Evolutionary conservation across 148 eudicot genomes (phyloP).

Genomic region (Oxyria digyna): DNA sequence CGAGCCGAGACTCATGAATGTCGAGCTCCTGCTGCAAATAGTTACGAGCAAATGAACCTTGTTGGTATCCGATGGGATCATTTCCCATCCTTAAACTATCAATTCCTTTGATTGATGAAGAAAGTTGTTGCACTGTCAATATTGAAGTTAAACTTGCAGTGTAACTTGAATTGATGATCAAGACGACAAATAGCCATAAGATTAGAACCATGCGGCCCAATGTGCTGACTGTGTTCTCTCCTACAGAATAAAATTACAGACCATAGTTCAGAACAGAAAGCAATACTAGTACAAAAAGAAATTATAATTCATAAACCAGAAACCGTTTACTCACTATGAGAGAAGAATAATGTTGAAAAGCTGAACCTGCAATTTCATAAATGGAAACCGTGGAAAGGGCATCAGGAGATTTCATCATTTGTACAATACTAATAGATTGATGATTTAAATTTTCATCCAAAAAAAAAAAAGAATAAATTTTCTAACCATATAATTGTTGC

Average conservation of each 20-base stretch:
- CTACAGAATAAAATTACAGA: background rate
- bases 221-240: slow-evolving; percentile 9
- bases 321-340: background rate
- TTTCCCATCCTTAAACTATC: slow-evolving; percentile 6
- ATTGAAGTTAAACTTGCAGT: slow-evolving; percentile 10
- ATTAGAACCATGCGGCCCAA: slow-evolving; percentile 7
- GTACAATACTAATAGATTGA: background rate
- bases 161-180: slow-evolving; percentile 8
- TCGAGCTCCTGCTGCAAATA: slow-evolving; percentile 1
- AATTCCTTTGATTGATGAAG: slow-evolving; percentile 1
- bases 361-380: slow-evolving; percentile 7
- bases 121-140: slow-evolving; percentile 9
- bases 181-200: slow-evolving; percentile 7
- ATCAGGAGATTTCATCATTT: background rate
- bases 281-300: background rate
- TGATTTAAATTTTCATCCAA: background rate
- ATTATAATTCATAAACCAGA: background rate
- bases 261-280: background rate
- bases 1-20: slow-evolving; percentile 7
- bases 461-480: background rate
- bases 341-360: slow-evolving; percentile 7
- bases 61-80: slow-evolving; percentile 4
- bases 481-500: slow-evolving; percentile 7
- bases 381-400: background rate
- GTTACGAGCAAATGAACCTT: background rate